Base-by-base conservation (phyloP, 495 filamentous ascomycete genomes). In the Tirmania nivea region DNA sequence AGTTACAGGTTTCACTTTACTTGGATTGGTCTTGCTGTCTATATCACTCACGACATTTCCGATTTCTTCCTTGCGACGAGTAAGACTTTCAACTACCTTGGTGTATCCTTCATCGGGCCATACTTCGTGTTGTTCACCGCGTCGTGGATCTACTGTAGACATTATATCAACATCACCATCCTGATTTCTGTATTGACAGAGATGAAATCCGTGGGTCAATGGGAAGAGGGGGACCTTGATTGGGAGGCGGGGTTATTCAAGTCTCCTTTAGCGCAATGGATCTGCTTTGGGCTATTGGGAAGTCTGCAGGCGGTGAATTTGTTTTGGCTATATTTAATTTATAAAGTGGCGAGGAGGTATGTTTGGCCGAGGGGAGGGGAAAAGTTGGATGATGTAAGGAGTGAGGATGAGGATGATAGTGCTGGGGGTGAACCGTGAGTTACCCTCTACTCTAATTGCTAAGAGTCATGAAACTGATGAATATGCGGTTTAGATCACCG, bases 11-110 rank as follows among this genome's bases (percentile, higher is more conserved):
- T 94, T 72, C 92, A 97, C 67, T 97, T 97, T 67, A 90, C 90
- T 9, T 88, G 92, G 66, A 92, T 97, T 70, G 90, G 90, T n/a
- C 64, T 97, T 39, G 88, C 86, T 34, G 89, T 97, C 8, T 97
- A 94, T 66, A 87, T 95, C 56, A 96, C 90, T 19, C 86, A 94
- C 62, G 90, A 97, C 59, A 83, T 96, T 57, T 84, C 78, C 52
- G 90, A 97, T 63, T 94, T 96, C 68, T 97, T 97, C 77, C 73
- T 97, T 14, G 92, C 92, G 81, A 93, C 86, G 4, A 94, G 88
- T 51, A 96, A 96, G 70, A 80, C 79, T 1, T 75, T 97, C 52
- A 94, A 94, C 69, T 97, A 97, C 68, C 68, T 96, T 54, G 83
- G 93, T 61, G 78, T 80, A 42, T 67, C 71, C 51, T 71, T 93